Base-by-base conservation (phyloP, 805 yeast genomes). In the Saccharomycopsis amapae region DNA sequence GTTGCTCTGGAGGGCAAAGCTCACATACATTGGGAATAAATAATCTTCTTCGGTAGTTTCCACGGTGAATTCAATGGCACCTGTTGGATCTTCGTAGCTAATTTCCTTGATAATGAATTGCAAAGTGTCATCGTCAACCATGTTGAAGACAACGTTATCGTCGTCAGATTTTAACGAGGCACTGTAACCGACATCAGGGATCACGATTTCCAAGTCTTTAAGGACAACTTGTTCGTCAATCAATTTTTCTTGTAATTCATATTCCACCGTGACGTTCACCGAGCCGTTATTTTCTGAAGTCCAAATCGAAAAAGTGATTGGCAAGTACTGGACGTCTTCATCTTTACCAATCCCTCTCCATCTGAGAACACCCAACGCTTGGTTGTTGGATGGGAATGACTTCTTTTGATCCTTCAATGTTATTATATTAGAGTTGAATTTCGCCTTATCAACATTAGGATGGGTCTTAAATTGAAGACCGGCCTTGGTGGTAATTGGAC, bases 381-480 rank as follows among this genome's bases (percentile, higher is more conserved):
- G 90, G 61, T 88, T 95, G 63, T 89, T 87, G 7, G 88, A 72
- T 33, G 97, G 97, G 76, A 93, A 89, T 30, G 88, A 76, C 59
- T 86, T 85, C 38, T 73, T 59, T 44, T 78, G 68, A 61, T 89
- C 95, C 61, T 85, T 85, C 58, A 89, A 74, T 0, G 83, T 83
- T 57, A 93, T 78, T 36, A 74, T 63, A 48, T 74, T 69, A 12
- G 73, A 61, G 38, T 73, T 71, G 63, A 90, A 93, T 58, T 76
- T 63, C 35, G 67, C 68, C 58, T 85, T 81, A 66, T 93, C 97
- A 54, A 93, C 94, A 61, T 90, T 89, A 53, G 98, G 98, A 69
- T 93, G 96, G 13, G 97, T 88, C 64, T 89, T 89, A 69, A 76
- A 93, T 59, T 82, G 88, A 38, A 79, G 68, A 67, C 77, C 63